Conservation (phyloP, 305 asterid species). For the Fraxinus sp. region DNA sequence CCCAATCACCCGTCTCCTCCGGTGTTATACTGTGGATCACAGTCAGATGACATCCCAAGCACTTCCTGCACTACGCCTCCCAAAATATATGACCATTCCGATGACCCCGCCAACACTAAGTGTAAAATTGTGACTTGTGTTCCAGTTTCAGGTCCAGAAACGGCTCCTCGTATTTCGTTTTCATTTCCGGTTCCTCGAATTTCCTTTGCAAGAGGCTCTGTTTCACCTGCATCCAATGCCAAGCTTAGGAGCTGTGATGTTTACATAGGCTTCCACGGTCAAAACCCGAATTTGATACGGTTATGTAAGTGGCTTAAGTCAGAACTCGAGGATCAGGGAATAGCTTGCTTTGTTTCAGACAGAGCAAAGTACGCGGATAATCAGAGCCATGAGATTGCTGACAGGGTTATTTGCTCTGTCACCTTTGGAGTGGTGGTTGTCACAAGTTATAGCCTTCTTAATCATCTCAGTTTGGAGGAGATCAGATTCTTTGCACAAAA, state of each 20-base stretch:
- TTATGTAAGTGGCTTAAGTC: slow-evolving; percentile 57
- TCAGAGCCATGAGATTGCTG: slow-evolving; percentile 57
- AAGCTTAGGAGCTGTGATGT: slow-evolving; percentile 54
- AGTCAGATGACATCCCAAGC: slow-evolving; percentile 81
- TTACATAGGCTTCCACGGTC: slow-evolving; percentile 49
- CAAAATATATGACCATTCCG: slow-evolving; percentile 45
- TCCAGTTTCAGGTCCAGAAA: slow-evolving; percentile 45
- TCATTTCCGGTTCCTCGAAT: slow-evolving; percentile 67
- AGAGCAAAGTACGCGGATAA: slow-evolving; percentile 45
- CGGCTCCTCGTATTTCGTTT: slow-evolving; percentile 71
- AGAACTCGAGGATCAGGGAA: slow-evolving; percentile 54
- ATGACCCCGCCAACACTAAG: slow-evolving; percentile 48
- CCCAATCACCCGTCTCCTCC: slow-evolving; percentile 65
- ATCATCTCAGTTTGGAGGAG: slow-evolving; percentile 67
- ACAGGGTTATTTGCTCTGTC: slow-evolving; percentile 54
- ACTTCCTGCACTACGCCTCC: slow-evolving; percentile 85
- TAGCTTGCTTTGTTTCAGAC: slow-evolving; percentile 52
- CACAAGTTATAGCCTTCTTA: slow-evolving; percentile 35
- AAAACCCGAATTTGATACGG: slow-evolving; percentile 41
- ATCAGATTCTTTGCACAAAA: slow-evolving; percentile 82
- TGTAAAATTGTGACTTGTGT: slow-evolving; percentile 65
- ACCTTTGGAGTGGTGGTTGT: slow-evolving; percentile 45
- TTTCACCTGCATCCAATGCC: slow-evolving; percentile 46
- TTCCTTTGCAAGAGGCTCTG: slow-evolving; percentile 46
- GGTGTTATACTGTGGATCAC: slow-evolving; percentile 66